Evolutionary conservation across 306 rosid species (phyloP), one percentile per base, ranked within the genome.

Genomic region (Crataegus laevigata): DNA sequence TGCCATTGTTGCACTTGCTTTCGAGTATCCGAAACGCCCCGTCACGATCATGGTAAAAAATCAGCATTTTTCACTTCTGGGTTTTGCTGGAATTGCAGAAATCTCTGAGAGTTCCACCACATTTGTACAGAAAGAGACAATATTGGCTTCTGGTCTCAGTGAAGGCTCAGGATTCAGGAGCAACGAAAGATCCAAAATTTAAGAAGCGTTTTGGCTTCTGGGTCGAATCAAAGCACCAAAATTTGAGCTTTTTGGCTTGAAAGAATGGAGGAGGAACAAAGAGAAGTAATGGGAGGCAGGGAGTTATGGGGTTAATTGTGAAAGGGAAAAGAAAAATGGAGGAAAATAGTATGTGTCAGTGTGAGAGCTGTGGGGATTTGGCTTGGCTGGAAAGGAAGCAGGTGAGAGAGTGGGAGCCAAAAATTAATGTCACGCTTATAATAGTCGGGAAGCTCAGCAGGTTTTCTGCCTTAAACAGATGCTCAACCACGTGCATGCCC

Each of bases 371-470:
- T 50, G 54, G 21, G 54, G 73, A 11, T 22, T 28, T 84, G 83
- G 54, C 81, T 85, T 85, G 80, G 89, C 91, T 89, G 88, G 87
- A 88, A 88, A 86, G 90, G 81, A 88, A 83, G 77, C 88, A 86
- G 85, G 86, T 81, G 84, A 88, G 77, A 70, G 69, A 69, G 82
- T 57, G 88, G 82, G 82, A 72, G 78, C 81, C 58, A 71, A 88
- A 50, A 91, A 81, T 88, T 79, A 88, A 84, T 87, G 87, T 62
- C 55, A 47, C 76, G 80, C 80, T 75, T 77, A 38, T n/a, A 79
- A 71, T 69, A 68, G 52, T 19, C 69, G 55, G 50, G 55, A 65
- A 66, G 73, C 59, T 76, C 43, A 85, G 88, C 82, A 87, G 83
- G 50, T 87, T 69, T 87, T 75, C 86, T 79, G 90, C 84, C 83